Percentiles rank a stretch among this genome's conserved stretches.
Conservation (phyloP, 768 basidiomycete species). For the Phaffia australis region DNA sequence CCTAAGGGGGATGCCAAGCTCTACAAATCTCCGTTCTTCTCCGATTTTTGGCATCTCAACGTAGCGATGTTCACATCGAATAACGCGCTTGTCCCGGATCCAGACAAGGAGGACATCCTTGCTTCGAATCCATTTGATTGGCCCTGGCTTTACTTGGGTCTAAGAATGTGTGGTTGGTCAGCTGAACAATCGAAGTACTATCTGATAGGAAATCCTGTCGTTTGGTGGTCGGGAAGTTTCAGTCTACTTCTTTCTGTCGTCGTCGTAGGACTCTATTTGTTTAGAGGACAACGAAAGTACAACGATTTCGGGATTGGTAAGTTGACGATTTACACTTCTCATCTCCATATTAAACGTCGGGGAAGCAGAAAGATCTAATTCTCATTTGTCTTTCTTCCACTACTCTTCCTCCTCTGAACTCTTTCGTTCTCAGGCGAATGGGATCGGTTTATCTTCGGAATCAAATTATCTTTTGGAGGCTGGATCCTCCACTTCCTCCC, state of each 20-base stretch:
- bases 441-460: slow-evolving; percentile 87
- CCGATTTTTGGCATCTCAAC: slow-evolving; percentile 97
- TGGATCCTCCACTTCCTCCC: slow-evolving; percentile 87
- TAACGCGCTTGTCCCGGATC: slow-evolving; percentile 92
- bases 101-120: slow-evolving; percentile 96
- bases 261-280: slow-evolving; percentile 56
- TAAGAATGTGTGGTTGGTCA: slow-evolving; percentile 97
- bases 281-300: slow-evolving; percentile 78
- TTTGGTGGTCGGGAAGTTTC: slow-evolving; percentile 37
- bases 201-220: slow-evolving; percentile 39
- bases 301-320: slow-evolving; percentile 77
- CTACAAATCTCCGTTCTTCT: slow-evolving; percentile 82
- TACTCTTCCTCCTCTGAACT: slow-evolving; percentile 15
- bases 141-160: slow-evolving; percentile 78
- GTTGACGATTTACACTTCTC: slow-evolving; percentile 39
- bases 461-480: slow-evolving; percentile 79
- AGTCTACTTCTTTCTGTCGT: slow-evolving; percentile 52
- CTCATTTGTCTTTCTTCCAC: not conserved
- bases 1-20: slow-evolving; percentile 69
- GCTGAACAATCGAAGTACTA: slow-evolving; percentile 82
- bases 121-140: slow-evolving; percentile 87
- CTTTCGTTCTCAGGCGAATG: slow-evolving; percentile 54
- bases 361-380: not conserved
- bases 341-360: not conserved
- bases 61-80: slow-evolving; percentile 99